These are phyloP conservation scores for Hygrophorus russula DNA, from an alignment of 768 basidiomycete species.

Conservation along the genomic window DNA sequence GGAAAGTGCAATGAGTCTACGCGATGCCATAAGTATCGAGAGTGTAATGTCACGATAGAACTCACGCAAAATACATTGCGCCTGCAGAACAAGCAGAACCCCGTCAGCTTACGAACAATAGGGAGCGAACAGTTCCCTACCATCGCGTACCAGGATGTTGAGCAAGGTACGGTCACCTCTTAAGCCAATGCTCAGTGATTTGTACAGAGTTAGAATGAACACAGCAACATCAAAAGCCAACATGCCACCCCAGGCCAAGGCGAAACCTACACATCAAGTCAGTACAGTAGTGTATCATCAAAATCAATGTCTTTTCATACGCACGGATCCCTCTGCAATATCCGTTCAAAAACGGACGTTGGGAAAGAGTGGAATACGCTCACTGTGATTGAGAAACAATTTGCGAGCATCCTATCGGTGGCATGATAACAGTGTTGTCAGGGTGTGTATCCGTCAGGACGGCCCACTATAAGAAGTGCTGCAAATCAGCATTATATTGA, in stretches of 20 bases:
- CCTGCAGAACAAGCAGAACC: slow-evolving; percentile 14
- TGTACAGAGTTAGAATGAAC: slow-evolving; percentile 29
- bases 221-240: slow-evolving; percentile 28
- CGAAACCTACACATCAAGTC: slow-evolving; percentile 16
- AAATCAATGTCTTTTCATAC: neutral
- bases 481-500: neutral
- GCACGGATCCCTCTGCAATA: neutral
- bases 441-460: neutral
- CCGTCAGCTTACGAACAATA: neutral
- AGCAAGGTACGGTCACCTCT: slow-evolving; percentile 17
- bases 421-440: neutral
- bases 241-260: slow-evolving; percentile 26
- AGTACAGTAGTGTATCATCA: no score
- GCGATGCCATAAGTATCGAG: neutral
- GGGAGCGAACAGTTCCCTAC: slow-evolving; percentile 13
- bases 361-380: neutral
- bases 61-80: slow-evolving; percentile 27
- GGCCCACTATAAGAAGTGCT: slow-evolving; percentile 17
- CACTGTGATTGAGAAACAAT: neutral
- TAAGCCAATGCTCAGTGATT: slow-evolving; percentile 19
- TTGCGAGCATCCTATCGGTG: neutral
- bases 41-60: neutral
- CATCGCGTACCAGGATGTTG: slow-evolving; percentile 26
- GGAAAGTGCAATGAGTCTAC: slow-evolving; percentile 24
- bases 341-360: neutral